These are phyloP conservation scores for Penicillium atrosanguineum DNA, from an alignment of 495 filamentous ascomycete genomes.

Conservation along the genomic window DNA sequence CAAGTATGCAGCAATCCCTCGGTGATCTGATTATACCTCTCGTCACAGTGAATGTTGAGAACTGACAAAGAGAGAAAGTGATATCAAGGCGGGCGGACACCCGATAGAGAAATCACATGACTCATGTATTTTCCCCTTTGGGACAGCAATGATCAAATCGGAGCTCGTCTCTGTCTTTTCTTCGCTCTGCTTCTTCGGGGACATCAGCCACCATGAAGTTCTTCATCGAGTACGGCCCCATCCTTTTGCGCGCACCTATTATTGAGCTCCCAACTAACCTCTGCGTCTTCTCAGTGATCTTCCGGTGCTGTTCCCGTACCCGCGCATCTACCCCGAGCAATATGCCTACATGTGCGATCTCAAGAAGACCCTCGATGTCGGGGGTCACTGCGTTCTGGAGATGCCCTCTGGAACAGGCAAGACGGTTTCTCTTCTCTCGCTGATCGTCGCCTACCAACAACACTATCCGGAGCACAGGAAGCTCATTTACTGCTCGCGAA, in stretches of 20 bases:
- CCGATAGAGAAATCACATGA: conserved; percentile 43
- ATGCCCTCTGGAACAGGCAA: conserved; percentile 99
- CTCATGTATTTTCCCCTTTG: conserved; percentile 36
- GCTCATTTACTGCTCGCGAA: conserved; percentile 97
- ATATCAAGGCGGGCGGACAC: conserved; percentile 26
- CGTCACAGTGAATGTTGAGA: conserved; percentile 10
- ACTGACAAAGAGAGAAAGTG: conserved; percentile 5
- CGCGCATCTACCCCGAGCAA: conserved; percentile 96
- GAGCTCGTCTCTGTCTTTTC: conserved; percentile 4
- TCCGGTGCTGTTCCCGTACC: conserved; percentile 94
- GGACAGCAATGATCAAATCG: conserved; percentile 27
- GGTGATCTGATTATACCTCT: neutral
- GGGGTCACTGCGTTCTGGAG: conserved; percentile 96
- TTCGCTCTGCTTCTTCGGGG: conserved; percentile 18
- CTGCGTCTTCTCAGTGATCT: conserved; percentile 61
- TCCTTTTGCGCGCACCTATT: neutral
- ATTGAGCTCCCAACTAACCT: conserved; percentile 6
- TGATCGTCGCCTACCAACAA: conserved; percentile 95
- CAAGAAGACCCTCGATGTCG: conserved; percentile 91
- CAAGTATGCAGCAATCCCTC: neutral
- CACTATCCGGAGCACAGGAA: conserved; percentile 88
- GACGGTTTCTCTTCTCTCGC: conserved; percentile 89
- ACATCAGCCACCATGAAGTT: conserved; percentile 77
- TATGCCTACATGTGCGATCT: conserved; percentile 99
- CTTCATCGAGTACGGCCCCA: conserved; percentile 71